phyloP scores from a whole-genome alignment of 1,139 yeast genomes.

The Taphrina populina region DNA sequence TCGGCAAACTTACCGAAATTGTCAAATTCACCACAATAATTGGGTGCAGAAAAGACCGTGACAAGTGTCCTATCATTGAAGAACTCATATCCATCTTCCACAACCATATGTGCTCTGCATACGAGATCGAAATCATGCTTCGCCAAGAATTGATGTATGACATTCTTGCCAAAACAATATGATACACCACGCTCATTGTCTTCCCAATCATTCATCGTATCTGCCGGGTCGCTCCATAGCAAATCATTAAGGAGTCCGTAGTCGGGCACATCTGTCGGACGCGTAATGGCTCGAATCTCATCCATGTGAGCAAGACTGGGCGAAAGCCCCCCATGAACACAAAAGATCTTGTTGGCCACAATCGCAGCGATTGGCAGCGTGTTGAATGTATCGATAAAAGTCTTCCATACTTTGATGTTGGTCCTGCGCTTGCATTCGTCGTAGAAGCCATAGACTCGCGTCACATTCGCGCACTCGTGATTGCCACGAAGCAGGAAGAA shows the following conservation, averaged over 20 bases:
- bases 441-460: conserved; percentile 86
- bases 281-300: conserved; percentile 82
- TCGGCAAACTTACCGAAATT: conserved; percentile 62
- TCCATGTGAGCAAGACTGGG: conserved; percentile 89
- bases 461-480: conserved; percentile 95
- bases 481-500: conserved; percentile 89
- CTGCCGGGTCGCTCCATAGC: conserved; percentile 96
- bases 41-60: conserved; percentile 94
- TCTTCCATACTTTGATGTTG: conserved; percentile 89
- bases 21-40: conserved; percentile 97
- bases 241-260: conserved; percentile 88
- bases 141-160: conserved; percentile 82
- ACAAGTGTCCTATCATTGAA: conserved; percentile 90
- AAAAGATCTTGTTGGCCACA: conserved; percentile 92
- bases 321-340: conserved; percentile 95
- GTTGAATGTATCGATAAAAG: conserved; percentile 89
- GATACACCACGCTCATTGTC: conserved; percentile 97
- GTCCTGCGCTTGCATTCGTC: conserved; percentile 96
- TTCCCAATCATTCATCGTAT: conserved; percentile 93
- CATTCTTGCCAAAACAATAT: conserved; percentile 91
- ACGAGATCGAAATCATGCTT: conserved; percentile 91
- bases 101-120: conserved; percentile 98
- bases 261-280: conserved; percentile 98
- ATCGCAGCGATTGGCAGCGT: conserved; percentile 93
- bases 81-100: conserved; percentile 96